Conservation (phyloP, 768 basidiomycete species). For the Kwoniella pini region DNA sequence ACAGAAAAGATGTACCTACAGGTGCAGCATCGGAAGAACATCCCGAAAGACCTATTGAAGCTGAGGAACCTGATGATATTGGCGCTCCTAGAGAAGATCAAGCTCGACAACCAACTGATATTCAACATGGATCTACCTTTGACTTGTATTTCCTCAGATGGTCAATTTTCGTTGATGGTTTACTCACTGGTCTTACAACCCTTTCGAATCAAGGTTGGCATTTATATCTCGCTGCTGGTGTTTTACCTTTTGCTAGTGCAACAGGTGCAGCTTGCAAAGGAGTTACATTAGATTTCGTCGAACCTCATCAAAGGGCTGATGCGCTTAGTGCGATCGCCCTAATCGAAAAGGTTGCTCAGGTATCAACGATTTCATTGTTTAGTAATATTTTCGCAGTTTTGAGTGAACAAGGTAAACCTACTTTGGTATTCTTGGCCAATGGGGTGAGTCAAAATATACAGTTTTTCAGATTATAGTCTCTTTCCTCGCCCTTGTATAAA, state of each 20-base stretch:
- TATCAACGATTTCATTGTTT: conserved; percentile 40
- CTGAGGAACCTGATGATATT: conserved; percentile 26
- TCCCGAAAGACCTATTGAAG: conserved; percentile 26
- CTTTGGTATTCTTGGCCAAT: conserved; percentile 43
- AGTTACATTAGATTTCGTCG: conserved; percentile 52
- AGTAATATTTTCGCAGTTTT: conserved; percentile 38
- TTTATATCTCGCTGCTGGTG: conserved; percentile 44
- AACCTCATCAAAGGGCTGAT: conserved; percentile 39
- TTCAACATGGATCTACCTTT: conserved; percentile 41
- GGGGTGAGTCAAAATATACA: conserved; percentile 42
- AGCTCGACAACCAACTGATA: conserved; percentile 29
- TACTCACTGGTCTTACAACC: conserved; percentile 38
- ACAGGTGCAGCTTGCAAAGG: conserved; percentile 53
- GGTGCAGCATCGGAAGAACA: conserved; percentile 13
- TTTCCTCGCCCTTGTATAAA: not conserved
- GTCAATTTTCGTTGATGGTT: conserved; percentile 47
- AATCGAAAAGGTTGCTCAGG: conserved; percentile 44
- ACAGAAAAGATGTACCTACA: conserved; percentile 6
- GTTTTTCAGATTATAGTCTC: too few relatives aligned
- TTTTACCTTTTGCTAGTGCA: conserved; percentile 52
- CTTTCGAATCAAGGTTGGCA: conserved; percentile 42
- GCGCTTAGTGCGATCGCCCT: conserved; percentile 50
- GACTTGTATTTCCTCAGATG: conserved; percentile 51
- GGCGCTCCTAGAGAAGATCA: conserved; percentile 20
- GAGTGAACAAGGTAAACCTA: conserved; percentile 33